phyloP scores from a whole-genome alignment of 257 asterid species.

The Solanum rostratum region DNA sequence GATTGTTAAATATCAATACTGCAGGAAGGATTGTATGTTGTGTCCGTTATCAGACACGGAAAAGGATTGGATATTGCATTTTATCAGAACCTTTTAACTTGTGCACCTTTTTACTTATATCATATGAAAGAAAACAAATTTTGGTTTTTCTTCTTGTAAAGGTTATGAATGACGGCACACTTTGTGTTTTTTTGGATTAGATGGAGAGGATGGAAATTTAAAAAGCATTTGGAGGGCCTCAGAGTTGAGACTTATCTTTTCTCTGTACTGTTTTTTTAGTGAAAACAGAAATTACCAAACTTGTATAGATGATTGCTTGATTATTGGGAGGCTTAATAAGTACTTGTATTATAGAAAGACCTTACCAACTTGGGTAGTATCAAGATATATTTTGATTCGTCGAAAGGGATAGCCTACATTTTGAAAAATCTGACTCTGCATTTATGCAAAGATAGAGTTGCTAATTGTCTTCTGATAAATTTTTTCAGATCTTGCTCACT shows the following conservation, averaged over 20 bases:
- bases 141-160: not conserved
- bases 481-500: conserved; percentile 75
- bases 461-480: not conserved
- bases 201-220: not conserved
- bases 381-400: not conserved
- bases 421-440: not conserved
- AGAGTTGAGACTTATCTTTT: not conserved
- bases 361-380: not conserved
- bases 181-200: not conserved
- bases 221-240: not conserved
- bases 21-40: not conserved
- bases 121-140: not conserved
- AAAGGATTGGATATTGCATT: not conserved
- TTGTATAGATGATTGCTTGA: not conserved
- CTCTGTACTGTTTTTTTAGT: not conserved
- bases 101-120: not conserved
- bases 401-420: not conserved
- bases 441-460: not conserved
- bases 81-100: not conserved
- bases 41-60: not conserved
- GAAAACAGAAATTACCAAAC: not conserved
- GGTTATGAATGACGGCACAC: not conserved
- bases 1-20: not conserved
- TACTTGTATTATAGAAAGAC: not conserved
- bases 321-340: not conserved